Base-by-base conservation (phyloP, 2,329 filamentous ascomycete species). In the Xylaria sp. region DNA sequence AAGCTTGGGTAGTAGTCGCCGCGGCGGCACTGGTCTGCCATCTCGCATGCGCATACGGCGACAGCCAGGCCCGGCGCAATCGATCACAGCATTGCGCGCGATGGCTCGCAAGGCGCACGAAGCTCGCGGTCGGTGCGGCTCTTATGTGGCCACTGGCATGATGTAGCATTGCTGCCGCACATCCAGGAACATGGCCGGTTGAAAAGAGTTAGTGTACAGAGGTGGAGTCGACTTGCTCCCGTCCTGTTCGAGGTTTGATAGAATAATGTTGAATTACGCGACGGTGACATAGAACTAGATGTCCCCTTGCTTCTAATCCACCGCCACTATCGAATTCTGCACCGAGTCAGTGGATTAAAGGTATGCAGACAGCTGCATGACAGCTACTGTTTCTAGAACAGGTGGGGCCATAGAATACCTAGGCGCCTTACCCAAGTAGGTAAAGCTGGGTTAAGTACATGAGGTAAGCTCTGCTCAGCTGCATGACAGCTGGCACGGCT, bases 51-150 rank as follows among this genome's bases (percentile, higher is more conserved):
- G 71, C 74, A 75, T 81, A 80, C 68, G 71, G 61, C 65, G 73
- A 73, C 72, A 72, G 73, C 73, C 71, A 76, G 76, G 76, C 78
- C 80, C 70, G 75, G 74, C 69, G 81, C 66, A 77, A 78, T 71
- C 67, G 81, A 70, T 76, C 81, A 70, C 76, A 78, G 69, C 70
- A 74, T 72, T 81, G 82, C 63, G 84, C 81, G 63, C 82, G 82
- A 74, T 84, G 83, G 74, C 79, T 87, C 78, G 82, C 86, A 70
- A 88, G 81, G 71, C 84, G 85, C 73, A 86, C 80, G 78, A 88
- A 86, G 80, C 81, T 81, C 72, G 83, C 80, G 54, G 81, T 81
- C 63, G 82, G 76, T 72, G 80, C 80, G 77, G 80, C 81, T 77
- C 79, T 78, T 73, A 84, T 71, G 68, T 77, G 81, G 70, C 81